These are phyloP conservation scores for Haplosporangium sp. DNA, from an alignment of 371 early-diverging fungal genomes.

Conservation along the genomic window DNA sequence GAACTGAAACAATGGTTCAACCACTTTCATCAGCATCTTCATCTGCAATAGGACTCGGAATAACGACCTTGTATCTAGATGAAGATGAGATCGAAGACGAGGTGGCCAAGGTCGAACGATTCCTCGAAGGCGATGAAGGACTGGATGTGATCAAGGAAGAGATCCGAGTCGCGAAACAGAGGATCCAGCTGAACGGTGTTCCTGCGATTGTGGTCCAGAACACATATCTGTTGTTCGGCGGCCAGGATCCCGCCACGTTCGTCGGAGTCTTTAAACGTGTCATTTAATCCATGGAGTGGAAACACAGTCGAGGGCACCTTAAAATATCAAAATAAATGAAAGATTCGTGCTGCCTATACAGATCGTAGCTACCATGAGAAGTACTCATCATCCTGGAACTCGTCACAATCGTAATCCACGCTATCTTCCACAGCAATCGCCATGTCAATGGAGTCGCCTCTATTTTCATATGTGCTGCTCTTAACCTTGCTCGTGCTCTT, in stretches of 20 bases:
- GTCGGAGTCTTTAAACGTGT: conserved; percentile 58
- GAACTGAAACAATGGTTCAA: no score
- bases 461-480: no score
- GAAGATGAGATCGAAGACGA: background rate
- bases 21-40: no score
- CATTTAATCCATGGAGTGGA: conserved; percentile 4
- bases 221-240: conserved; percentile 71
- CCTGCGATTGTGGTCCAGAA: conserved; percentile 72
- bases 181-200: conserved; percentile 68
- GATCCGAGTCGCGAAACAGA: conserved; percentile 52
- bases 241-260: conserved; percentile 69
- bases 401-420: no score
- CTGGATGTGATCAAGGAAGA: conserved; percentile 59
- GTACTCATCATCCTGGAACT: no score
- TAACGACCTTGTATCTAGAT: background rate
- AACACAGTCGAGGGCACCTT: background rate
- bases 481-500: no score
- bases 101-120: conserved; percentile 46
- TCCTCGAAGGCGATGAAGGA: conserved; percentile 61
- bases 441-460: no score
- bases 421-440: no score
- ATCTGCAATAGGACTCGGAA: no score
- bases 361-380: no score
- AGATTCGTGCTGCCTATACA: background rate
- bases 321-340: background rate